A percentile compares a stretch with the other conserved stretches of the same genome.
Conservation (phyloP, 176 grass and related monocot species). For the Areca catechu region DNA sequence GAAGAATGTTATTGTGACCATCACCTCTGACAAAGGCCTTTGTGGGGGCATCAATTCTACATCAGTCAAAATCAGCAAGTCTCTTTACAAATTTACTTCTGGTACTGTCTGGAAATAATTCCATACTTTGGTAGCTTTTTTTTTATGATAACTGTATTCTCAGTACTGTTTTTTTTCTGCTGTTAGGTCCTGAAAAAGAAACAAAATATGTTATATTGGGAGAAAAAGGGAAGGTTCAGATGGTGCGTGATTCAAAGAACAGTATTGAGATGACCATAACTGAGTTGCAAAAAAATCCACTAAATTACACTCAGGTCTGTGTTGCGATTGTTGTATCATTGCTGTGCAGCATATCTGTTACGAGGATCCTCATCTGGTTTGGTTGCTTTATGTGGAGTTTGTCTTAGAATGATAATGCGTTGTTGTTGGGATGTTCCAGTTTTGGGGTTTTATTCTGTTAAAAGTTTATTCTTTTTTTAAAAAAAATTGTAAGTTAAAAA, state of each 20-base stretch:
- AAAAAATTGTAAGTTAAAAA: too few relatives aligned
- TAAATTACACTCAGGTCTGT: conserved; percentile 86
- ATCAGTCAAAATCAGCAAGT: conserved; percentile 93
- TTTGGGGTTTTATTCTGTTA: too few relatives aligned
- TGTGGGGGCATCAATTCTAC: conserved; percentile 97
- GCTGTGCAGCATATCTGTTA: too few relatives aligned
- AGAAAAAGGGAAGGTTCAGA: conserved; percentile 92
- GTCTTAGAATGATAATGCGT: too few relatives aligned
- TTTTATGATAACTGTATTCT: conserved; percentile 12
- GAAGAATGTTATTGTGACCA: conserved; percentile 83
- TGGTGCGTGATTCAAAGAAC: conserved; percentile 61
- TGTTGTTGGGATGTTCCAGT: too few relatives aligned
- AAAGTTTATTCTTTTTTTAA: too few relatives aligned
- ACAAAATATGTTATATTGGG: conserved; percentile 80
- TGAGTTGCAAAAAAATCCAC: conserved; percentile 83
- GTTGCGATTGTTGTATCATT: not conserved
- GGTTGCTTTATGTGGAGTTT: too few relatives aligned
- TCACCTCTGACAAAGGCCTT: conserved; percentile 93
- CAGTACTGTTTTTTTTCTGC: not conserved
- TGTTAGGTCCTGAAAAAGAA: conserved; percentile 79
- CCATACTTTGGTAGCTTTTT: not conserved
- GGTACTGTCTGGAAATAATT: conserved; percentile 36
- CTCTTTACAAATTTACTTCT: conserved; percentile 64
- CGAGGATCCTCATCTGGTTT: too few relatives aligned
- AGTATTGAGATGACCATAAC: conserved; percentile 52